Percentiles rank a stretch among this genome's conserved stretches.
Evolutionary conservation across 345 rosid genomes (phyloP).

Genomic region (Citropsis articulata): DNA sequence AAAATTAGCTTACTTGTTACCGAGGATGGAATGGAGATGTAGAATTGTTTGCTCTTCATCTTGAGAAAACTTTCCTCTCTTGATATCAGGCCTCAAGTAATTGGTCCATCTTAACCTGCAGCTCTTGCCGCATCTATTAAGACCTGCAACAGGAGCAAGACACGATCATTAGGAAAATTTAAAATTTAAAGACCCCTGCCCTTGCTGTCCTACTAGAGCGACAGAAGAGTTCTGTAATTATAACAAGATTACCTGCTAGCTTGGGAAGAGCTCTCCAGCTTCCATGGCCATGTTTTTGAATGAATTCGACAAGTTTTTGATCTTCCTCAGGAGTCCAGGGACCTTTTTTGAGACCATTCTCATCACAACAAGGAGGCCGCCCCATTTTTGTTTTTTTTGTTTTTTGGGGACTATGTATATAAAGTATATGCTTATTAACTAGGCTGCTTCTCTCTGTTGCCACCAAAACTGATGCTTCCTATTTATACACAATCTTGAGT

Average conservation of each 20-base stretch:
- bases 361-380: conserved; percentile 54
- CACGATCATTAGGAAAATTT: neutral
- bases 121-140: conserved; percentile 83
- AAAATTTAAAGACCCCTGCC: neutral
- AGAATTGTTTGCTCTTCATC: conserved; percentile 78
- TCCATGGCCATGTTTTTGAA: conserved; percentile 55
- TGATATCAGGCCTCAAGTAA: conserved; percentile 75
- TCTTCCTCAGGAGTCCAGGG: conserved; percentile 74
- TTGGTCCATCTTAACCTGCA: conserved; percentile 85
- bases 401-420: neutral
- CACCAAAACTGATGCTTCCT: conserved; percentile 22
- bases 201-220: no score
- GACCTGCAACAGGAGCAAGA: conserved; percentile 35
- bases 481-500: conserved; percentile 26
- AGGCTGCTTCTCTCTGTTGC: conserved; percentile 14
- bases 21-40: conserved; percentile 73
- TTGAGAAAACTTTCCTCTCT: conserved; percentile 74
- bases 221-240: neutral
- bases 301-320: conserved; percentile 46
- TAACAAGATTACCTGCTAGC: conserved; percentile 41
- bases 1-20: conserved; percentile 52
- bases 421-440: neutral
- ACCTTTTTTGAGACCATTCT: conserved; percentile 62
- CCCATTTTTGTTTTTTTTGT: conserved; percentile 29
- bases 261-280: conserved; percentile 74